Evolutionary conservation across 176 grass and related monocot genomes (phyloP), one percentile per base, ranked within the genome.

Genomic region (Urochloa ruziziensis): DNA sequence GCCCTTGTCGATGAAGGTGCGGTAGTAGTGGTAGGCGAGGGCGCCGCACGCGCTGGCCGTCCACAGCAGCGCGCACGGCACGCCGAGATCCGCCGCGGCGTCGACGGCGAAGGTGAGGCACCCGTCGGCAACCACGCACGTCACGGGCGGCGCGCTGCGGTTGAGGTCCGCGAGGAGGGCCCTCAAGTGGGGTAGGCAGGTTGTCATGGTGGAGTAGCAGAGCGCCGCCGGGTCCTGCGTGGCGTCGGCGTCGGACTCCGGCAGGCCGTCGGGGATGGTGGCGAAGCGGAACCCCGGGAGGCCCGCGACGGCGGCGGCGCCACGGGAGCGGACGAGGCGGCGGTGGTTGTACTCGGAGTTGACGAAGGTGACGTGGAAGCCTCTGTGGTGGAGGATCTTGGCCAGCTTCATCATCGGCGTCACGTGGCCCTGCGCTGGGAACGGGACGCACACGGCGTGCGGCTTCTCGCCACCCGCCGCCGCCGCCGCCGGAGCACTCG

Each of bases 311-410:
- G 54, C 66, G 27, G 2, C 51, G 28, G 54, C n/a, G 62, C 67
- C 84, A 5, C 48, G 46, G 21, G 80, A 19, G 2, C 42, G 70
- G 52, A 91, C 15, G 6, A 79, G 49, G 43, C 79, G 48, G 24
- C 62, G 70, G 80, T 87, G 84, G 85, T 91, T 94, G 84, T 87
- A 90, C 83, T 94, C 77, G 60, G 87, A 86, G 87, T 75, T 92
- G 87, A 94, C 77, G 74, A 85, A 94, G 84, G 92, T 90, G 81
- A 94, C 11, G 84, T 70, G 62, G 61, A 90, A 90, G 27, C 84
- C 84, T 66, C 62, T 56, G 83, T 1, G 2, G 75, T 86, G 79
- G 75, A 90, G 88, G 74, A 90, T 43, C 79, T 90, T 86, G 73
- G 88, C 88, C 29, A 90, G 70, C 77, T 90, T 82, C 74, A 86